phyloP scores from a whole-genome alignment of 106 monocot species.

The Alisma plantagoaquatica region DNA sequence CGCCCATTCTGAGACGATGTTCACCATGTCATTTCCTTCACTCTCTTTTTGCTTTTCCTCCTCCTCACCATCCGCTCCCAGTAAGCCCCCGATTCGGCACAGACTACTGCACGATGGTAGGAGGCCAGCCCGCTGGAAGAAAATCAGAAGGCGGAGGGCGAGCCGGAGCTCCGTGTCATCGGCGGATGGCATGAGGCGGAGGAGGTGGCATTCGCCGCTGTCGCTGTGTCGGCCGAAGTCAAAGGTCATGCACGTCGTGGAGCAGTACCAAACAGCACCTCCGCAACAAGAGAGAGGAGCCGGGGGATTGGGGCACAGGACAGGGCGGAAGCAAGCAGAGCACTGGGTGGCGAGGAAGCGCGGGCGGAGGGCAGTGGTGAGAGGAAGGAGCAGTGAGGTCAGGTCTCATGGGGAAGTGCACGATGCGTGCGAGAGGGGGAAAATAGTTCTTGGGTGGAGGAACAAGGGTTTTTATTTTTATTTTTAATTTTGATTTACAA shows the following conservation, averaged over 20 bases:
- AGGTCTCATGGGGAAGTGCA: no score
- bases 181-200: conserved; percentile 9
- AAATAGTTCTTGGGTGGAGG: no score
- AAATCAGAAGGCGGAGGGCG: conserved; percentile 53
- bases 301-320: conserved; percentile 3
- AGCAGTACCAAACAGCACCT: conserved; percentile 18
- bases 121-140: conserved; percentile 24
- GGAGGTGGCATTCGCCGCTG: conserved; percentile 49
- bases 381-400: conserved; percentile 31
- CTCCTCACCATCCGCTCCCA: conserved; percentile 27
- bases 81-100: conserved; percentile 9
- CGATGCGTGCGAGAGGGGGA: no score
- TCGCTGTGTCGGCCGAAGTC: conserved; percentile 30
- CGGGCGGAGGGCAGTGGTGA: conserved; percentile 51
- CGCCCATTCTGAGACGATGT: no score
- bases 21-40: no score
- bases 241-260: conserved; percentile 9
- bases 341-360: conserved; percentile 46
- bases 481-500: no score
- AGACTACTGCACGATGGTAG: conserved; percentile 7
- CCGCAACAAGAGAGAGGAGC: conserved; percentile 20
- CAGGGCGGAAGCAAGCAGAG: conserved; percentile 54
- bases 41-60: conserved; percentile 34
- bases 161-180: conserved; percentile 46
- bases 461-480: no score